Evolutionary conservation across 768 basidiomycete genomes (phyloP).

Genomic region (Tulasnella sp.): DNA sequence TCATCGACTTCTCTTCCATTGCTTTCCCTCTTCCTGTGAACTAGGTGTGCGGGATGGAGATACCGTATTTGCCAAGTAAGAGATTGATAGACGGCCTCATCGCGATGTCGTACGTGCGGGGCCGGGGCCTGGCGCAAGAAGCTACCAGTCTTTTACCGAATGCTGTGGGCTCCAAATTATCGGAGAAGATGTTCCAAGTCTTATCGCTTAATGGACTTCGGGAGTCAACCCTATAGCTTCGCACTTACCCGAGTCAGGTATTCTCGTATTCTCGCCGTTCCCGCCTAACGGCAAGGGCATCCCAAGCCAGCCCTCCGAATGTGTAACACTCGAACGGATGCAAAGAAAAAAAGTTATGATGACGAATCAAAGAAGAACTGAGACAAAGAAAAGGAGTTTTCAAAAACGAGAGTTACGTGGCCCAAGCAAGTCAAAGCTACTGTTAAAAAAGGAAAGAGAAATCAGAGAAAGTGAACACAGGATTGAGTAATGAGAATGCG

Average conservation of each 20-base stretch:
- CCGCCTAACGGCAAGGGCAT: not conserved
- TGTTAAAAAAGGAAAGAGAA: not conserved
- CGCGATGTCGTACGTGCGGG: not conserved
- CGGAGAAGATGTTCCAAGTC: not conserved
- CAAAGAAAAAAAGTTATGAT: not conserved
- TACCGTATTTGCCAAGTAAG: not conserved
- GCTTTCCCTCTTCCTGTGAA: not conserved
- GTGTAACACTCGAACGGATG: not conserved
- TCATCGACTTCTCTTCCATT: not conserved
- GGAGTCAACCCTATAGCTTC: not conserved
- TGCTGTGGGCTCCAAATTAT: not conserved
- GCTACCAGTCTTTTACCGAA: not conserved
- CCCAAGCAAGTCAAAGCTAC: conserved; percentile 8
- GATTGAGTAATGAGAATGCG: not conserved
- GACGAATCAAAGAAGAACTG: not conserved
- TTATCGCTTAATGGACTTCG: not conserved
- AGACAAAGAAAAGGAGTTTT: not conserved
- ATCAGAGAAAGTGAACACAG: not conserved
- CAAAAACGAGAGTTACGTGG: conserved; percentile 12
- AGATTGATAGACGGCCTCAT: not conserved
- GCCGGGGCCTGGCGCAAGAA: not conserved
- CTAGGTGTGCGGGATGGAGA: not conserved
- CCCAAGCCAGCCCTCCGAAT: not conserved
- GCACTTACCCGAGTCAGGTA: not conserved
- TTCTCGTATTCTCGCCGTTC: not conserved